Evolutionary conservation across 441 rosid genomes (phyloP).

Genomic region (Gossypium trilobum): DNA sequence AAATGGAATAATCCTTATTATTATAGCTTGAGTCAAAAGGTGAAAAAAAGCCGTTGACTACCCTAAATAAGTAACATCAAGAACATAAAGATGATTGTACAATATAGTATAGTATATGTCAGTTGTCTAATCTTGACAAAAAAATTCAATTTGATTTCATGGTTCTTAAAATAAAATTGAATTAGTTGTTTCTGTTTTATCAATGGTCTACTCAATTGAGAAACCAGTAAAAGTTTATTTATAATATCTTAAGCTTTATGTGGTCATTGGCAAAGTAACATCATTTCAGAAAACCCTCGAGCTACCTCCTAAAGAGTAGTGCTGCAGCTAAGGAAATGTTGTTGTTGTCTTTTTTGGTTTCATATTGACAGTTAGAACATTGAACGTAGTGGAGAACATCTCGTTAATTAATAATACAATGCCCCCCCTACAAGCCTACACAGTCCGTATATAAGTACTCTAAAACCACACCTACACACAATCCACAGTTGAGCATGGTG

Average conservation of each 20-base stretch:
- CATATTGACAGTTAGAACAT: constrained; percentile 1
- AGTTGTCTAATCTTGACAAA: constrained; percentile 5
- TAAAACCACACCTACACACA: background rate
- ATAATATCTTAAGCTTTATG: background rate
- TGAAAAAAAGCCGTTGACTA: background rate
- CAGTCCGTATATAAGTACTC: background rate
- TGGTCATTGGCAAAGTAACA: background rate
- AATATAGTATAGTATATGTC: background rate
- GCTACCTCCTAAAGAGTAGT: background rate
- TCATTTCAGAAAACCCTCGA: constrained; percentile 17
- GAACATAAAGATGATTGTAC: background rate
- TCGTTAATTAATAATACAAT: background rate
- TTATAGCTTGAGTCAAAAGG: background rate
- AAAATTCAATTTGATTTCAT: background rate
- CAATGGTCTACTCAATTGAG: background rate
- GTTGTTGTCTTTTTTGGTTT: constrained; percentile 8
- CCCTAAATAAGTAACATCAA: background rate
- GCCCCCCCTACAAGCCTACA: background rate
- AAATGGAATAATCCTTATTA: background rate
- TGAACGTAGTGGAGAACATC: constrained; percentile 5
- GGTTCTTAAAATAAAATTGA: too few species aligned
- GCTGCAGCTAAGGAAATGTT: background rate
- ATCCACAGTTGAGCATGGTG: constrained; percentile 1
- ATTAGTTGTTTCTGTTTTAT: background rate
- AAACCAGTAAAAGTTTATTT: background rate